Evolutionary conservation across 345 rosid species (phyloP).

Genomic region (Orychophragmus violaceus): DNA sequence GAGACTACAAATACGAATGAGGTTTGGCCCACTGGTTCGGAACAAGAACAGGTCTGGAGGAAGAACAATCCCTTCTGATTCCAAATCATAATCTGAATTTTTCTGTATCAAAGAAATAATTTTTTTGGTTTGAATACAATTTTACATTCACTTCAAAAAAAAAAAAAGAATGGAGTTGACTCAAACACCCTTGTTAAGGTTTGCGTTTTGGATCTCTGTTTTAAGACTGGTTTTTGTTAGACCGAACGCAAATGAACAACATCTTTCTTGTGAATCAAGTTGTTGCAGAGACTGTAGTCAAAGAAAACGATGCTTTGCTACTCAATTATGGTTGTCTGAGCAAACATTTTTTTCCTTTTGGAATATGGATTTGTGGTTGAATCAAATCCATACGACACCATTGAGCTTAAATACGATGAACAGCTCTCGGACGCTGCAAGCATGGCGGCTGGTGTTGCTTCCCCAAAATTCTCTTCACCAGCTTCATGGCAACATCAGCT

Average conservation of each 20-base stretch:
- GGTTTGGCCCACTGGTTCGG: no score
- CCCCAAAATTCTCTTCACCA: constrained; percentile 74
- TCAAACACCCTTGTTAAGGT: constrained; percentile 55
- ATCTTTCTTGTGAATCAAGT: constrained; percentile 40
- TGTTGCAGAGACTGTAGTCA: constrained; percentile 58
- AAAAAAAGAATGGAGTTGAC: no score
- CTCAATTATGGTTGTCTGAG: constrained; percentile 73
- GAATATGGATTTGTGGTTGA: constrained; percentile 76
- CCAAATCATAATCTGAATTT: no score
- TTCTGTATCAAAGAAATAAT: no score
- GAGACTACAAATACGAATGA: no score
- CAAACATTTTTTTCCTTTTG: constrained; percentile 76
- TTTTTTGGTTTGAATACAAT: no score
- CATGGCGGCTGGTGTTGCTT: constrained; percentile 72
- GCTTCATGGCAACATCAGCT: constrained; percentile 62
- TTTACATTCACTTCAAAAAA: no score
- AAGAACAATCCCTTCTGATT: no score
- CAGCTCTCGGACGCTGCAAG: constrained; percentile 83
- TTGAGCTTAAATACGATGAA: constrained; percentile 82
- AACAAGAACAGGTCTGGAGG: no score
- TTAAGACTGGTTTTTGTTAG: background rate
- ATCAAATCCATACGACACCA: constrained; percentile 64
- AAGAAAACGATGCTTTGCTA: constrained; percentile 51
- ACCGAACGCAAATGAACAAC: background rate
- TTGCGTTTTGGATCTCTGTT: constrained; percentile 5